These are phyloP conservation scores for Amanita molliuscula DNA, from an alignment of 768 basidiomycete species.

Conservation along the genomic window DNA sequence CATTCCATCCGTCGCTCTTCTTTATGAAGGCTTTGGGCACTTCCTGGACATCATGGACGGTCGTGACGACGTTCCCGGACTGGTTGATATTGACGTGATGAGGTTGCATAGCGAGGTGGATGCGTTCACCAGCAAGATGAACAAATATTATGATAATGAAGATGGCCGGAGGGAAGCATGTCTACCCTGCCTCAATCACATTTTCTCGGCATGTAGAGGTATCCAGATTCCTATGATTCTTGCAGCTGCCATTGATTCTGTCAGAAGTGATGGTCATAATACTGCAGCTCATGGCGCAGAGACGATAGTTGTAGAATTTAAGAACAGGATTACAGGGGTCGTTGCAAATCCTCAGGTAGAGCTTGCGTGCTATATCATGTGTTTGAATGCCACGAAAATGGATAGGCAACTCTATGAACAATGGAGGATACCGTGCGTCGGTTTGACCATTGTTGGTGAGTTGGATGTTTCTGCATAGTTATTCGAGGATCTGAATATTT, in stretches of 20 bases:
- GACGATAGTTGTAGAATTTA: conserved; percentile 4
- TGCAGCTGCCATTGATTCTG: conserved; percentile 2
- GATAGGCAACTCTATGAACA: conserved; percentile 3
- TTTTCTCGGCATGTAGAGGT: conserved; percentile 4
- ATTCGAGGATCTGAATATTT: conserved; percentile 1
- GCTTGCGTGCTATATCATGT: conserved; percentile 4
- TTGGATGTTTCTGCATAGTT: background rate
- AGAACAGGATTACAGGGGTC: conserved; percentile 5
- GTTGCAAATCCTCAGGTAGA: conserved; percentile 6
- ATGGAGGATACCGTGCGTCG: conserved; percentile 11
- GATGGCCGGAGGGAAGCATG: conserved; percentile 5
- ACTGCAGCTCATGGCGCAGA: conserved; percentile 1
- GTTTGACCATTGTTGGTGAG: conserved; percentile 11
- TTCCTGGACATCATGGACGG: conserved; percentile 14
- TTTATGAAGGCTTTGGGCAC: conserved; percentile 15
- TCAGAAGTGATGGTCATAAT: conserved; percentile 5
- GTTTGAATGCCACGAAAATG: background rate
- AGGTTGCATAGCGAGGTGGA: conserved; percentile 7
- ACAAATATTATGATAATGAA: conserved; percentile 3
- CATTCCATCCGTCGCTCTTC: conserved; percentile 11
- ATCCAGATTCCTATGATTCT: background rate
- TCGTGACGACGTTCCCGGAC: conserved; percentile 5
- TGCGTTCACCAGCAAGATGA: conserved; percentile 9
- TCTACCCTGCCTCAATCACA: conserved; percentile 5
- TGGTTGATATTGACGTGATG: conserved; percentile 2